Conservation (phyloP, 805 yeast genomes). For the Candida sakaeoensis region DNA sequence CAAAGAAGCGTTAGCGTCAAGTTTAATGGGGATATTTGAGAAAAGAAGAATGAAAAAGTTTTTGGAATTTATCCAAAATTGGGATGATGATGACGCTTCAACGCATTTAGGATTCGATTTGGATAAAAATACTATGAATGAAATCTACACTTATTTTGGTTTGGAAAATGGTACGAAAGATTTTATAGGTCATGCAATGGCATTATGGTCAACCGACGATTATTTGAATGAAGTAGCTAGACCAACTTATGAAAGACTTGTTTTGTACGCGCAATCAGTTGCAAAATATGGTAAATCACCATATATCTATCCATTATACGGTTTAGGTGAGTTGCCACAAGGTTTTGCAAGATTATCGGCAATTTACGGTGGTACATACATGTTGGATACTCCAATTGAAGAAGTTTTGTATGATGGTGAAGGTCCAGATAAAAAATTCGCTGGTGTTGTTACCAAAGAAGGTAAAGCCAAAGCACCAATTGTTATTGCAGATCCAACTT, state of each 20-base stretch:
- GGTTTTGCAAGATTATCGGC: slow-evolving; percentile 97
- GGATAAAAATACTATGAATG: slow-evolving; percentile 87
- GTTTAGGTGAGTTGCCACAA: slow-evolving; percentile 97
- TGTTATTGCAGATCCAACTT: slow-evolving; percentile 96
- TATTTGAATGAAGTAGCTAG: slow-evolving; percentile 87
- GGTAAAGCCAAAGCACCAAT: slow-evolving; percentile 90
- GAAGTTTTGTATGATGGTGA: slow-evolving; percentile 74
- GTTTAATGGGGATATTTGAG: slow-evolving; percentile 94
- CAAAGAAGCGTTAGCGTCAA: slow-evolving; percentile 84
- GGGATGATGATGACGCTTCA: slow-evolving; percentile 69
- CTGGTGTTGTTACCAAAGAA: slow-evolving; percentile 87
- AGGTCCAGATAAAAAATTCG: slow-evolving; percentile 49
- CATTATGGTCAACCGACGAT: slow-evolving; percentile 89
- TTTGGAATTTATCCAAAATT: slow-evolving; percentile 80
- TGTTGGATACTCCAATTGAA: slow-evolving; percentile 95
- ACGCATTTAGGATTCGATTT: slow-evolving; percentile 86
- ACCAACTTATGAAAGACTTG: slow-evolving; percentile 82
- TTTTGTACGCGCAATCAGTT: slow-evolving; percentile 83
- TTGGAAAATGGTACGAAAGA: slow-evolving; percentile 91
- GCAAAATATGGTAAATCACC: slow-evolving; percentile 96
- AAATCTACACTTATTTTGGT: slow-evolving; percentile 83
- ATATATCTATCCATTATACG: slow-evolving; percentile 91
- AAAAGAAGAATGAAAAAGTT: slow-evolving; percentile 93
- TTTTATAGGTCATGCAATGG: slow-evolving; percentile 98
- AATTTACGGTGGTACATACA: slow-evolving; percentile 96